Percentiles rank a stretch among this genome's conserved stretches.
Conservation (phyloP, 2,329 filamentous ascomycete genomes). For the Hortaea werneckii region DNA sequence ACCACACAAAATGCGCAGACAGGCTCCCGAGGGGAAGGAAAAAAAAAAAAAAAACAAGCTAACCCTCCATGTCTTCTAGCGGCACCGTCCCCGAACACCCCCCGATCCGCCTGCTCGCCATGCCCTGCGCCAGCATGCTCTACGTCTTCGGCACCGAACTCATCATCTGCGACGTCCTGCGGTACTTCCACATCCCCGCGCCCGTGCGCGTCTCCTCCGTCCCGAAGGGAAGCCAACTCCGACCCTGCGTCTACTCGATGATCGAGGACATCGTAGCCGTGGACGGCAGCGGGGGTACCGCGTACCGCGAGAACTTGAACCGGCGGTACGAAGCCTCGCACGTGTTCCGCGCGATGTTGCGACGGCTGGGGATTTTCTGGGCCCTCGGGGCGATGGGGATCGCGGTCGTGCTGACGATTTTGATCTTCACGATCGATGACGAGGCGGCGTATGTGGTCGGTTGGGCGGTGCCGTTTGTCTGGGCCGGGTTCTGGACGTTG, state of each 20-base stretch:
- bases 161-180: slow-evolving; percentile 39
- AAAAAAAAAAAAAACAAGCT: too few relatives aligned
- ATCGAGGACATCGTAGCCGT: slow-evolving; percentile 46
- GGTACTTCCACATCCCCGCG: slow-evolving; percentile 34
- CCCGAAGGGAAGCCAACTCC: slow-evolving; percentile 40
- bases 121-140: slow-evolving; percentile 42
- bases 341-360: slow-evolving; percentile 43
- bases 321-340: slow-evolving; percentile 44
- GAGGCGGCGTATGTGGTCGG: slow-evolving; percentile 41
- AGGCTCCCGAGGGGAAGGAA: too few relatives aligned
- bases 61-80: slow-evolving; percentile 13
- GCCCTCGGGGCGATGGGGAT: slow-evolving; percentile 35
- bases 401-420: slow-evolving; percentile 31
- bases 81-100: slow-evolving; percentile 38
- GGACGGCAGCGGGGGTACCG: slow-evolving; percentile 43
- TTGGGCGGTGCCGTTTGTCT: slow-evolving; percentile 41
- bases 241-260: slow-evolving; percentile 44
- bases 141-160: slow-evolving; percentile 44
- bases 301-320: slow-evolving; percentile 43
- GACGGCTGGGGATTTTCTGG: slow-evolving; percentile 44
- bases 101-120: slow-evolving; percentile 44
- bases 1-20: too few relatives aligned
- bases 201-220: slow-evolving; percentile 45
- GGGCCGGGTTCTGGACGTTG: slow-evolving; percentile 38
- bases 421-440: slow-evolving; percentile 38